Percentiles rank a stretch among this genome's conserved stretches.
Conservation (phyloP, 2,329 filamentous ascomycete species). For the Trichoderma endophyticum region DNA sequence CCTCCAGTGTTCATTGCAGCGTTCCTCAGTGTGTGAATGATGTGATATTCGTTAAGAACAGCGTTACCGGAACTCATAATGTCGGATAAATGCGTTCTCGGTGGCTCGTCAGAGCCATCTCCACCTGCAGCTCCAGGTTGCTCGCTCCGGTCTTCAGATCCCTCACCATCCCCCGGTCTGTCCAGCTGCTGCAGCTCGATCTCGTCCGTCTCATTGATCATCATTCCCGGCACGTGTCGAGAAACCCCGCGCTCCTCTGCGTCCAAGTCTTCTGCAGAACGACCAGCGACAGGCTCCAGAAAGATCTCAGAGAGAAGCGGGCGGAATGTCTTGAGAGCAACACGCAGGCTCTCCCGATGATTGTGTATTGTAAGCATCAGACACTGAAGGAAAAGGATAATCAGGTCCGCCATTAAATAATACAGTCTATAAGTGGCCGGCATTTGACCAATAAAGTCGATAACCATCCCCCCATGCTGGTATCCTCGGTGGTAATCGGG, state of each 20-base stretch:
- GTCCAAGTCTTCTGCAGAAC: conserved; percentile 49
- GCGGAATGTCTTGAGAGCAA: conserved; percentile 42
- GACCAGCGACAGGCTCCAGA: conserved; percentile 27
- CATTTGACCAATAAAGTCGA: conserved; percentile 66
- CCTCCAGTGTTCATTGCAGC: conserved; percentile 46
- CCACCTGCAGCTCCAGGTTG: conserved; percentile 28
- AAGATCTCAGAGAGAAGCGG: conserved; percentile 32
- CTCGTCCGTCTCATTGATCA: conserved; percentile 38
- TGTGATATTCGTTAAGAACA: conserved; percentile 51
- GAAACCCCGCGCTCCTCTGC: conserved; percentile 54
- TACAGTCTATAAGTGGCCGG: conserved; percentile 56
- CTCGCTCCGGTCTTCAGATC: conserved; percentile 22
- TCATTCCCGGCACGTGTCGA: conserved; percentile 37
- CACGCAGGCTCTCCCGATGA: conserved; percentile 56
- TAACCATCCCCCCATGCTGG: conserved; percentile 63
- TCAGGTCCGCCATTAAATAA: conserved; percentile 53
- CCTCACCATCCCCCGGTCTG: conserved; percentile 26
- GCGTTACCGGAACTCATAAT: conserved; percentile 54
- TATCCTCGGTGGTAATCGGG: conserved; percentile 62
- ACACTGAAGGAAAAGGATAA: conserved; percentile 57
- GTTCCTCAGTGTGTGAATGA: conserved; percentile 47
- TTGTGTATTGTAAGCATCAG: conserved; percentile 62
- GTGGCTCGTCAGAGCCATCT: conserved; percentile 30
- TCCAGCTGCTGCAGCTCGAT: conserved; percentile 44
- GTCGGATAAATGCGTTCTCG: conserved; percentile 43